Percentiles rank a stretch among this genome's conserved stretches.
Conservation (phyloP, 2,329 filamentous ascomycete genomes). For the Claviceps sorghi region DNA sequence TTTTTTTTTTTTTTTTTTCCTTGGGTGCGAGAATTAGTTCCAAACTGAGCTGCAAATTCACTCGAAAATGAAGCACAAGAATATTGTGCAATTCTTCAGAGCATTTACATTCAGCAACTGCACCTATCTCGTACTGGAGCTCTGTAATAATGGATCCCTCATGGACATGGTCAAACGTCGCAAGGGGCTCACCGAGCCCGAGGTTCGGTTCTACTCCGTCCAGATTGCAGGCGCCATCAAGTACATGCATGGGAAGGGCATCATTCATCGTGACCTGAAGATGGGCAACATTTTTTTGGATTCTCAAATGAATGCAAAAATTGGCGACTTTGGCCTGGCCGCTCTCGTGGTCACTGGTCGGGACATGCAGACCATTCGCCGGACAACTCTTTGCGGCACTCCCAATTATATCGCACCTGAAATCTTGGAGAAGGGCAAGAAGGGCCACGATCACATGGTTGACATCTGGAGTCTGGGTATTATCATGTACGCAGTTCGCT, state of each 20-base stretch:
- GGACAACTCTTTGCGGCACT: conserved; percentile 90
- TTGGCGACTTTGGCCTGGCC: conserved; percentile 91
- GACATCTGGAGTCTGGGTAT: conserved; percentile 98
- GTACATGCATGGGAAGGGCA: conserved; percentile 89
- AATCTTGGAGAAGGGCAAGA: conserved; percentile 83
- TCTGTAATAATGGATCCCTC: conserved; percentile 89
- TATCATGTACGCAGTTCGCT: conserved; percentile 54
- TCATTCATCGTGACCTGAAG: conserved; percentile 93
- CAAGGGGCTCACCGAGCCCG: conserved; percentile 80
- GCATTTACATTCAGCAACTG: conserved; percentile 81
- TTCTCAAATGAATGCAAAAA: conserved; percentile 89
- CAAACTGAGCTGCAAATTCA: conserved; percentile 90
- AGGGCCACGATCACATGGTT: conserved; percentile 93
- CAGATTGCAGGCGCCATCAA: conserved; percentile 96
- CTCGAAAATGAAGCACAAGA: conserved; percentile 91
- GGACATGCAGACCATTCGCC: conserved; percentile 69
- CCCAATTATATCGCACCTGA: conserved; percentile 98
- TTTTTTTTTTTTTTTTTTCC: background rate
- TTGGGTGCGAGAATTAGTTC: conserved; percentile 28
- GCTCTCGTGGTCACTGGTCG: conserved; percentile 82
- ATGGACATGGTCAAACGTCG: conserved; percentile 96
- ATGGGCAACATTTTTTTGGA: conserved; percentile 98
- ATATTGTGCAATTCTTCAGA: conserved; percentile 89
- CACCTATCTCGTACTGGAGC: conserved; percentile 86
- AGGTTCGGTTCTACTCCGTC: conserved; percentile 84